phyloP scores from a whole-genome alignment of 1,284 basidiomycete genomes.

The Ceratobasidium sp. region DNA sequence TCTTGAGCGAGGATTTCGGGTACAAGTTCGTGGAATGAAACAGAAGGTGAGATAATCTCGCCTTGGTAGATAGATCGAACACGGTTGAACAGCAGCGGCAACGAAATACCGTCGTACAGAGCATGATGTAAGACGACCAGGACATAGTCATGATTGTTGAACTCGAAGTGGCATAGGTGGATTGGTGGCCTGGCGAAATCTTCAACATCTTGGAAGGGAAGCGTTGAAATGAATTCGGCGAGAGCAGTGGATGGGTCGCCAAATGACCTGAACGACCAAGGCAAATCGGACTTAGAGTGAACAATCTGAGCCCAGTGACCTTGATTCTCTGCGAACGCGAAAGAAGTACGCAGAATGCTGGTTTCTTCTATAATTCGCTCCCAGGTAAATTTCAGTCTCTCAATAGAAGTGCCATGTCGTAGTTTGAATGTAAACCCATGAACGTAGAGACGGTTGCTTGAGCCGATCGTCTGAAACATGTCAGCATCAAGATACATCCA shows the following conservation, averaged over 20 bases:
- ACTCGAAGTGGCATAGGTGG: conserved; percentile 23
- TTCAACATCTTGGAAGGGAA: conserved; percentile 46
- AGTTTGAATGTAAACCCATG: conserved; percentile 64
- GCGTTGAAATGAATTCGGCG: conserved; percentile 36
- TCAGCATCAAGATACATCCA: not conserved
- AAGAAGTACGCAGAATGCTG: conserved; percentile 64
- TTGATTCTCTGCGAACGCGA: conserved; percentile 61
- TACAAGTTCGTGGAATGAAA: conserved; percentile 59
- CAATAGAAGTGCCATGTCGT: conserved; percentile 53
- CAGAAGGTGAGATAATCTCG: conserved; percentile 46
- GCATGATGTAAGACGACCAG: conserved; percentile 66
- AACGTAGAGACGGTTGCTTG: conserved; percentile 63
- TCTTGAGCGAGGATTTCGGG: conserved; percentile 60
- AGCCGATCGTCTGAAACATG: conserved; percentile 61
- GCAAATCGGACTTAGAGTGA: conserved; percentile 58
- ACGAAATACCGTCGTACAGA: conserved; percentile 66
- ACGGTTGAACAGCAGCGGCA: conserved; percentile 58
- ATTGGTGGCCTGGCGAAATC: conserved; percentile 48
- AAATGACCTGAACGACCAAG: conserved; percentile 57
- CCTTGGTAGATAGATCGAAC: conserved; percentile 59
- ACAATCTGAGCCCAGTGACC: conserved; percentile 63
- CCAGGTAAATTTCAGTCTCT: conserved; percentile 60
- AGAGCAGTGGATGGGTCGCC: conserved; percentile 46
- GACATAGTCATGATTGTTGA: conserved; percentile 52
- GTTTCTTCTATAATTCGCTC: conserved; percentile 55